phyloP scores from a whole-genome alignment of 2,329 filamentous ascomycete genomes.

The Colletotrichum shisoi region DNA sequence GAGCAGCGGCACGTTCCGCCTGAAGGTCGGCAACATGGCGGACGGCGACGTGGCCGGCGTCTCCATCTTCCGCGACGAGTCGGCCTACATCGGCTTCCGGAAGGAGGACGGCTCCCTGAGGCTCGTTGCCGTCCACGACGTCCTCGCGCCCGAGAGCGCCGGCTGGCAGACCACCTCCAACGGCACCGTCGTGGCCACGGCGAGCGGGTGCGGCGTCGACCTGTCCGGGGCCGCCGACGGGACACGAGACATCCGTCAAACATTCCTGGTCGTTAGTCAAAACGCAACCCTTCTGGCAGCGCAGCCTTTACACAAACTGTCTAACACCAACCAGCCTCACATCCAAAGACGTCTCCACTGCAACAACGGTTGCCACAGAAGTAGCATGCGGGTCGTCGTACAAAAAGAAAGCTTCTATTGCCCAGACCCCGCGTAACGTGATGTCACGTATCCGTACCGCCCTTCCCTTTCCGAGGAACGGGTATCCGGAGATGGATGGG shows the following conservation, averaged over 20 bases:
- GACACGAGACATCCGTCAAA: background rate
- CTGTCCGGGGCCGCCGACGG: conserved; percentile 13
- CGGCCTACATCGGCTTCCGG: conserved; percentile 61
- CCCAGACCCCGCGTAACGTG: no score
- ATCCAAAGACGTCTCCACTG: no score
- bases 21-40: conserved; percentile 58
- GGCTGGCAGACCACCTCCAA: conserved; percentile 47
- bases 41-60: conserved; percentile 62
- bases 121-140: conserved; percentile 45
- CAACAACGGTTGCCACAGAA: no score
- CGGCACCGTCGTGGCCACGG: conserved; percentile 43
- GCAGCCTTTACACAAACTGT: no score
- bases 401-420: no score
- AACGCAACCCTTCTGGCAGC: no score
- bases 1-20: conserved; percentile 56
- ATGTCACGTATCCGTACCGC: background rate
- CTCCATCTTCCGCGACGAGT: conserved; percentile 60
- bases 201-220: background rate
- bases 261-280: no score
- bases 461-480: background rate
- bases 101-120: conserved; percentile 41
- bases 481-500: background rate
- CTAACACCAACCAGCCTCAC: no score
- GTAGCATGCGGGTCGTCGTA: no score
- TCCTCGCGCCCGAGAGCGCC: conserved; percentile 44